Evolutionary conservation across 2,329 filamentous ascomycete species (phyloP), one percentile per base, ranked within the genome.

Genomic region (Byssoonygena ceratinophila): DNA sequence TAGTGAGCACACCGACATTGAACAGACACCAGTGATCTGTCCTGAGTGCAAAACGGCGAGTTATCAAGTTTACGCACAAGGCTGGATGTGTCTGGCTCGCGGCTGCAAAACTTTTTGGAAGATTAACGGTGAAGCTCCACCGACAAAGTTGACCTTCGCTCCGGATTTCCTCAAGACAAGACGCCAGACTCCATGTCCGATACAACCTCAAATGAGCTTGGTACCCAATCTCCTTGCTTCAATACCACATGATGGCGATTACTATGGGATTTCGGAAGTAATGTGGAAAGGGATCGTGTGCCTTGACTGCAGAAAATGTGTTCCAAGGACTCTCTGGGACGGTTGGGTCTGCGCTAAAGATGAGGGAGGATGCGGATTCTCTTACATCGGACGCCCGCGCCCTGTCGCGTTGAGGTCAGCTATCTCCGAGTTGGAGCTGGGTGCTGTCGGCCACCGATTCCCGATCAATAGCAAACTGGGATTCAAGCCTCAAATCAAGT

Each of bases 251-350:
- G 60, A 67, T 1, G 58, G 65, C 0, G 67, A 69, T 12, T 64
- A 68, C 0, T 60, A 68, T 3, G 75, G 77, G 2, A 74, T 76
- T 0, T 74, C 78, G 9, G 67, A 70, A 2, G 64, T 71, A 7
- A 79, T 76, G 52, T 83, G 79, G 60, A 71, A 72, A 47, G 85
- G 84, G 0, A 77, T 87, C 44, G 78, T 84, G 1, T 90, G 85
- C 58, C 80, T 79, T 0, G 54, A 67, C 1, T 89, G 85, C 57
- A 68, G 72, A 0, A 75, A 78, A 37, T 86, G 84, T 59, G 80
- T 74, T 39, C 74, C 79, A 1, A 74, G 84, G 1, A 70, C 76
- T 12, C 65, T 73, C 22, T 89, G 83, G 82, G 67, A 66, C 4
- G 73, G 75, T 1, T 87, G 82, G 83, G 65, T 69, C 23, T 89